phyloP scores from a whole-genome alignment of 441 rosid genomes.

The Erodium trifolium region DNA sequence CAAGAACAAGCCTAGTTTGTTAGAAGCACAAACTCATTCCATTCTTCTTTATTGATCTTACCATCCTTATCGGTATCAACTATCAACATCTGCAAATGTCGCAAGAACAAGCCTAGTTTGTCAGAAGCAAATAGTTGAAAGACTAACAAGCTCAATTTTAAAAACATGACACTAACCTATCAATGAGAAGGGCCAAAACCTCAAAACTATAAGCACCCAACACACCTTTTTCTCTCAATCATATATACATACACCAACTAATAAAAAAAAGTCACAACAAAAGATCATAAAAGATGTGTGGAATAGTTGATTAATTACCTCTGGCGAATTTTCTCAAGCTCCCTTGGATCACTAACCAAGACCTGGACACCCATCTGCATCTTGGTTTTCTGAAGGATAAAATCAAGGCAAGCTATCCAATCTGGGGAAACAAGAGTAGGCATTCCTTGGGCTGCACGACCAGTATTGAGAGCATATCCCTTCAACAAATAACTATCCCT shows the following conservation, averaged over 20 bases:
- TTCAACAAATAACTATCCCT: slow-evolving; percentile 55
- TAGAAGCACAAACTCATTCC: no score
- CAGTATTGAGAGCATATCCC: slow-evolving; percentile 14
- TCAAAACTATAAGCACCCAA: not conserved
- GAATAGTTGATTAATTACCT: slow-evolving; percentile 35
- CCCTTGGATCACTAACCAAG: slow-evolving; percentile 87
- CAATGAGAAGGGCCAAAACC: no score
- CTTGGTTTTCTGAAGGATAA: slow-evolving; percentile 93
- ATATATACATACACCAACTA: not conserved
- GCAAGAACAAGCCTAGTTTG: no score
- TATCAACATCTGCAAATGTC: no score
- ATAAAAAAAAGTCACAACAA: not conserved
- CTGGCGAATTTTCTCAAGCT: no score
- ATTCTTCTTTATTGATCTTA: no score
- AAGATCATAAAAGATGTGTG: not conserved
- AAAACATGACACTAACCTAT: no score
- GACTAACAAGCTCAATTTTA: no score
- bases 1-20: no score
- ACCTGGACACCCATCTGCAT: slow-evolving; percentile 98
- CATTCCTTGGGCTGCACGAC: slow-evolving; percentile 99
- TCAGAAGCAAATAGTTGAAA: no score
- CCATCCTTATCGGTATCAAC: no score
- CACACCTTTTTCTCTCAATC: not conserved
- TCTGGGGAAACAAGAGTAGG: slow-evolving; percentile 82
- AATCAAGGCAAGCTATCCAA: slow-evolving; percentile 91